Evolutionary conservation across 2,329 filamentous ascomycete species (phyloP).

Genomic region (Cladosporium colombiae): DNA sequence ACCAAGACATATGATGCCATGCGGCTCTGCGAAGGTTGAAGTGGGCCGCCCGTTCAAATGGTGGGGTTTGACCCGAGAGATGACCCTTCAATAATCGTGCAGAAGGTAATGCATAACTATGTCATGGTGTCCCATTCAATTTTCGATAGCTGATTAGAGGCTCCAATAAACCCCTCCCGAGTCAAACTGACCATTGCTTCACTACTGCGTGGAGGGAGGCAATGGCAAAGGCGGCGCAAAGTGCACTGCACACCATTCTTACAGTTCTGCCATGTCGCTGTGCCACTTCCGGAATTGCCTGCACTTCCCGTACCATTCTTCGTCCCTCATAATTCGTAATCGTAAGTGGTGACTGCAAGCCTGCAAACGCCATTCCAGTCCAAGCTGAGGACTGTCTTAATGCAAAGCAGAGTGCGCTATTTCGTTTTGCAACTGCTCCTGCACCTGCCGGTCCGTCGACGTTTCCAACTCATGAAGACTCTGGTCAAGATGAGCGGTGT

Average conservation of each 20-base stretch:
- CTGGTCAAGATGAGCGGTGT: constrained; percentile 9
- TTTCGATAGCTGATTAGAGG: not conserved
- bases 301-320: not conserved
- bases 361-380: not conserved
- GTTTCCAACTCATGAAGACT: not conserved
- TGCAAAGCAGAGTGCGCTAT: constrained; percentile 7
- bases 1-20: constrained; percentile 9
- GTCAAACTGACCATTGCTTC: not conserved
- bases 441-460: constrained; percentile 1
- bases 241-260: not conserved
- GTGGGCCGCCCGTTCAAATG: not conserved
- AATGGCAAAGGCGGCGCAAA: not conserved
- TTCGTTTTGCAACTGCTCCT: constrained; percentile 10
- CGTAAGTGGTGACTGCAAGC: not conserved
- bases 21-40: not conserved
- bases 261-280: not conserved
- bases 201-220: not conserved
- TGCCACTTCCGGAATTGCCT: not conserved
- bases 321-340: constrained; percentile 1
- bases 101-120: not conserved
- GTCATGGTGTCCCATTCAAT: not conserved
- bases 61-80: not conserved
- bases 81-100: not conserved
- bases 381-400: not conserved
- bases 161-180: not conserved